Conservation (phyloP, 345 rosid genomes). For the Camelina laxa region DNA sequence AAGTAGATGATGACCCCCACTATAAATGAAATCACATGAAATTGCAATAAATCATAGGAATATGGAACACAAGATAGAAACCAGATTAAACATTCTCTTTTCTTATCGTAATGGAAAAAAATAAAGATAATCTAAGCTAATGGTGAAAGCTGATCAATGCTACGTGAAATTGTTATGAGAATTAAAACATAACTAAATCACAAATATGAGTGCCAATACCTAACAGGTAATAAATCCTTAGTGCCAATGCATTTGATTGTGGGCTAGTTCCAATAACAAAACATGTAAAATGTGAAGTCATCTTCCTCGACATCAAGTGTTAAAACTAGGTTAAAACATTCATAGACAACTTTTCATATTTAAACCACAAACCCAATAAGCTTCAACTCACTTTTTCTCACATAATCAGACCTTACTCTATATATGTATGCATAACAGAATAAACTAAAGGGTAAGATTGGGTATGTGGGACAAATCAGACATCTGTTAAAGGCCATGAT, state of each 20-base stretch:
- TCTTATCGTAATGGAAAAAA: background rate
- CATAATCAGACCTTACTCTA: background rate
- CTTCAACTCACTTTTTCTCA: background rate
- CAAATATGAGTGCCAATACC: background rate
- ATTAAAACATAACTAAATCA: background rate
- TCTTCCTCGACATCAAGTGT: constrained; percentile 3
- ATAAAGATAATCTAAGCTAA: constrained; percentile 2
- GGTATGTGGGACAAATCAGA: constrained; percentile 3
- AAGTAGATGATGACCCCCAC: constrained; percentile 33
- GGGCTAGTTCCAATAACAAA: background rate
- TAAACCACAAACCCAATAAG: constrained; percentile 4
- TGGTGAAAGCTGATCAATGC: constrained; percentile 7
- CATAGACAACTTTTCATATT: constrained; percentile 10
- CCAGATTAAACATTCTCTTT: background rate
- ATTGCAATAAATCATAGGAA: constrained; percentile 10
- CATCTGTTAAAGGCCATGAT: constrained; percentile 27
- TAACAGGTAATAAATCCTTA: background rate
- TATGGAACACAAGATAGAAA: constrained; percentile 8
- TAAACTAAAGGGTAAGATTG: constrained; percentile 18
- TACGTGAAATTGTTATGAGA: background rate
- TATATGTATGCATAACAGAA: background rate
- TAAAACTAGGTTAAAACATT: constrained; percentile 1
- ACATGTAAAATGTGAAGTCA: constrained; percentile 4
- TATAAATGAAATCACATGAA: constrained; percentile 33
- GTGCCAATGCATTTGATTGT: background rate